Evolutionary conservation across 176 grass and related monocot genomes (phyloP), one percentile per base, ranked within the genome.

Genomic region (Tillandsia fasciculata): DNA sequence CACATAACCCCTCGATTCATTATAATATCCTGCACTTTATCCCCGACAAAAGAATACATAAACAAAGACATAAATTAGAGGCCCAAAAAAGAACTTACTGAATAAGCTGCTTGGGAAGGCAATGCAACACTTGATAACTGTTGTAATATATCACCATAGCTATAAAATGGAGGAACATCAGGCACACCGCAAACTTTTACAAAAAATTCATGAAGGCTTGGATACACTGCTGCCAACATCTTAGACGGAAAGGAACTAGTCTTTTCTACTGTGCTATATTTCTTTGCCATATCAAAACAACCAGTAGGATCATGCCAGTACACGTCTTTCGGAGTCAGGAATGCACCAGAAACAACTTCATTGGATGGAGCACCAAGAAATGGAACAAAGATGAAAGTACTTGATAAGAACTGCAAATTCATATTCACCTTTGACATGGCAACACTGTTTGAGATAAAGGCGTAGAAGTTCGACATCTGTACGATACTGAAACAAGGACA

Each of bases 291-390:
- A 70, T 90, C 93, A 68, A 70, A 82, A 85, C 89, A 97, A 42
- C 93, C 83, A 66, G 86, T 90, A 52, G 93, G 93, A 77, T 97
- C 93, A 65, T 83, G 61, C 93, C 89, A 97, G 81, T 85, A 97
- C 7, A 90, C 67, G 15, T 92, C 77, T 80, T 90, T 80, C 69
- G 89, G 79, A 57, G 74, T 49, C 33, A 87, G 78, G 72, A 97
- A 87, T 17, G 70, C 79, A 56, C 93, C 93, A 68, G 64, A 67
- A 74, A 83, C 12, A 1, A 73, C 64, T 66, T 81, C 76, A 50
- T 26, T 83, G 52, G 77, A 87, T 73, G 71, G 61, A 65, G 76
- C 52, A 50, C 27, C 53, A 27, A 72, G 47, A 56, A 87, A 76
- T 75, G 93, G 93, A 63, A 74, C 82, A 68, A 97, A 97, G 72